Evolutionary conservation across 2,329 filamentous ascomycete genomes (phyloP).

Genomic region (Helotiales sp.): DNA sequence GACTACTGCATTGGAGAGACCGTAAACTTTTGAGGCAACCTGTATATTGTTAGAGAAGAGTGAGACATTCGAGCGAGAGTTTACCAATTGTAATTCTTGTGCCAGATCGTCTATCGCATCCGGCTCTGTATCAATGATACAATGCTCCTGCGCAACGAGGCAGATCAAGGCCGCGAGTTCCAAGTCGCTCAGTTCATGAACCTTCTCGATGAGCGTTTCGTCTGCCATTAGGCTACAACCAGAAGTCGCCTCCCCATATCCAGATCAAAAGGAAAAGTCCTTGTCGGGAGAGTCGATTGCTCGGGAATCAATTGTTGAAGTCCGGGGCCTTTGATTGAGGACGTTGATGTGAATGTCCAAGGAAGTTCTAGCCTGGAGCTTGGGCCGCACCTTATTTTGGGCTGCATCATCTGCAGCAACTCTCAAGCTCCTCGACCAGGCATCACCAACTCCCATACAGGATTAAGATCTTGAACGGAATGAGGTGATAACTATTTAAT

Average conservation of each 20-base stretch:
- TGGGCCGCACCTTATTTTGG: constrained; percentile 38
- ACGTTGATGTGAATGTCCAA: constrained; percentile 5
- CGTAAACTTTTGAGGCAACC: constrained; percentile 74
- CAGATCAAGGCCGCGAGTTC: constrained; percentile 86
- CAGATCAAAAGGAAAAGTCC: not conserved
- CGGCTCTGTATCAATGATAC: constrained; percentile 77
- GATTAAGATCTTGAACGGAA: constrained; percentile 13
- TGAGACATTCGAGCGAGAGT: not conserved
- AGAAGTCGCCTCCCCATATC: constrained; percentile 33
- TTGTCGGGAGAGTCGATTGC: not conserved
- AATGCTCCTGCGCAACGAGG: constrained; percentile 82
- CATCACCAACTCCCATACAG: not conserved
- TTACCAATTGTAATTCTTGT: constrained; percentile 74
- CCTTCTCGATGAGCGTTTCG: constrained; percentile 66
- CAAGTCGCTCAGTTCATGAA: constrained; percentile 82
- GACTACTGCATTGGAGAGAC: constrained; percentile 70
- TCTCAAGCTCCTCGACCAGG: constrained; percentile 14
- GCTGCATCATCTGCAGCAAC: constrained; percentile 20
- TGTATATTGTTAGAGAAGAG: constrained; percentile 42
- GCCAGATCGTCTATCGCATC: constrained; percentile 69
- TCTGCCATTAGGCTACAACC: constrained; percentile 58
- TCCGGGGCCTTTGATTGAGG: not conserved
- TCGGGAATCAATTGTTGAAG: not conserved
- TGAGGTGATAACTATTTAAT: constrained; percentile 25
- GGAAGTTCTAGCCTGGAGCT: constrained; percentile 37